Base-by-base conservation (phyloP, 2,329 filamentous ascomycete genomes). In the Fusarium pininemorale region DNA sequence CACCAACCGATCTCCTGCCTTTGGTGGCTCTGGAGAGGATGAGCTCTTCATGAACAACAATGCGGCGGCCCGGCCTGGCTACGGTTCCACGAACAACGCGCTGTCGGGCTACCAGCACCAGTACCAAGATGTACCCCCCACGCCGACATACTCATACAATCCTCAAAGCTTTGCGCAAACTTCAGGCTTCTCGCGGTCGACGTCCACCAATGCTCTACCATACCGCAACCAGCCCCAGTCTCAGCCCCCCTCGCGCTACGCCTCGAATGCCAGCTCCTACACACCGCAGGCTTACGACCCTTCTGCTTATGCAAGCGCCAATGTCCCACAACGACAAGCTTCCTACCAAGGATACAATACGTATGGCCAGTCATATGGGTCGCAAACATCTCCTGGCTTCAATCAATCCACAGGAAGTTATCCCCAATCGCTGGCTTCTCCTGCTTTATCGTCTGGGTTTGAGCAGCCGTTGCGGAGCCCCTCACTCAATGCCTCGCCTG, bases 41-140 rank as follows among this genome's bases (percentile, higher is more conserved):
- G 92, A 94, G 82, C 85, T 92, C 68, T 93, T 92, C 83, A 83
- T 93, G 76, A 85, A 82, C 77, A 89, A 83, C 81, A 85, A 84
- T 62, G 60, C 78, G 38, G 47, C 72, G 35, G 69, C 75, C 70
- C 82, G 81, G 44, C 73, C 78, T 75, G 76, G 82, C 79, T 81
- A 86, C 82, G 78, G 83, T 81, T 79, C 87, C 83, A 77, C 84
- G 74, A 82, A 80, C 81, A 79, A 82, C 83, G 81, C 87, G 76
- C 81, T 86, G 80, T 83, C 85, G 54, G 84, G 88, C 78, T 87
- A 89, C 78, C 85, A 88, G 70, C 85, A 88, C 71, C 84, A 87
- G 70, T 87, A 87, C 76, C 84, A 87, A 72, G 81, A 84, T 65
- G 77, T 85, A 69, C 82, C 87, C 72, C 81, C 86, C 28, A 84